Evolutionary conservation across 2,329 filamentous ascomycete species (phyloP).

Genomic region (Ophiostoma montium): DNA sequence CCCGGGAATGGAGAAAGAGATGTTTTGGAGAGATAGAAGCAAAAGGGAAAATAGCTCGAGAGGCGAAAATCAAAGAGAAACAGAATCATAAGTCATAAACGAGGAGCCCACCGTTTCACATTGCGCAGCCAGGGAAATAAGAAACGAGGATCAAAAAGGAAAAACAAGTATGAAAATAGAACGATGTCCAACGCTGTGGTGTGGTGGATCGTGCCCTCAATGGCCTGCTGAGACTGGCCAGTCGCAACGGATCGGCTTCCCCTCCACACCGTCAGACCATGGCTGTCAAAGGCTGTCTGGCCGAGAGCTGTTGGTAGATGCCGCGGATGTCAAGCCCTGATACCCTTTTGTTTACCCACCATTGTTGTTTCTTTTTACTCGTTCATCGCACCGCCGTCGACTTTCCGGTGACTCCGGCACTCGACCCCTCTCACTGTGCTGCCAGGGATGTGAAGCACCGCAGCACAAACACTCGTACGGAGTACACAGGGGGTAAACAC

Average conservation of each 20-base stretch:
- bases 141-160: not conserved
- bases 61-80: not conserved
- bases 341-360: not conserved
- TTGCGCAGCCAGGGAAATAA: not conserved
- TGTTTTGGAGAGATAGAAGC: too few species aligned
- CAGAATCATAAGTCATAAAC: not conserved
- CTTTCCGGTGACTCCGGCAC: not conserved
- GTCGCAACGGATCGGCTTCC: too few species aligned
- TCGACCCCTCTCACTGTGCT: not conserved
- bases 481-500: not conserved
- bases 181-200: conserved; percentile 1
- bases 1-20: not conserved
- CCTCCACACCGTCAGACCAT: too few species aligned
- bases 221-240: not conserved
- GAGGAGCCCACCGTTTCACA: conserved; percentile 1
- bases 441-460: conserved; percentile 4
- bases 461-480: not conserved
- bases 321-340: not conserved
- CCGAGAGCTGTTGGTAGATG: not conserved
- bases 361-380: not conserved
- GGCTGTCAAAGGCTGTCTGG: not conserved
- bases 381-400: not conserved
- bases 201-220: not conserved
- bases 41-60: not conserved
- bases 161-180: not conserved